These are phyloP conservation scores for Yamadazyma kitorensis DNA, from an alignment of 805 yeast species.

Conservation along the genomic window DNA sequence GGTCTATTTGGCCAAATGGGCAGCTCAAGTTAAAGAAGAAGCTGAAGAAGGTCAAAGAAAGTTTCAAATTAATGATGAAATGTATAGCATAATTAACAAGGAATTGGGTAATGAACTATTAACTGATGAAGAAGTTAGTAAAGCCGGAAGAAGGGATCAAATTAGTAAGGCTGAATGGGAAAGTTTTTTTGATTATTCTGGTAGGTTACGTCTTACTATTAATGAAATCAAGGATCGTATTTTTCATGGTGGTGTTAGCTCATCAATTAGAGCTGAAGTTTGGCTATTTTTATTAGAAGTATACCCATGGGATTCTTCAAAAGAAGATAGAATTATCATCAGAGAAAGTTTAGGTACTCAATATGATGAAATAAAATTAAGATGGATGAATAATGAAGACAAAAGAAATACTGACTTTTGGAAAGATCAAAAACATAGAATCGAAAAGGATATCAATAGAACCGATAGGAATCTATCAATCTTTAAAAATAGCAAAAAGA, in stretches of 20 bases:
- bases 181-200: constrained; percentile 75
- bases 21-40: constrained; percentile 87
- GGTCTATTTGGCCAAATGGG: constrained; percentile 94
- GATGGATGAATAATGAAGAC: constrained; percentile 63
- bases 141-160: constrained; percentile 63
- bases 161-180: constrained; percentile 78
- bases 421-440: constrained; percentile 85
- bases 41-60: constrained; percentile 61
- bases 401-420: constrained; percentile 60
- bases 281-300: constrained; percentile 86
- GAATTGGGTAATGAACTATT: constrained; percentile 62
- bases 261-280: constrained; percentile 60
- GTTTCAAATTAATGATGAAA: constrained; percentile 54
- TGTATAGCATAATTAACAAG: constrained; percentile 52
- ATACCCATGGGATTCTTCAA: constrained; percentile 84
- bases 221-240: constrained; percentile 77
- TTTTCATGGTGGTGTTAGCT: constrained; percentile 84
- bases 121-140: constrained; percentile 57
- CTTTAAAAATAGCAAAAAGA: constrained; percentile 45
- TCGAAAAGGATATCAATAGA: constrained; percentile 89
- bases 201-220: constrained; percentile 69
- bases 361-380: constrained; percentile 61
- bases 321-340: constrained; percentile 62
- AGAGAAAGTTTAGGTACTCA: constrained; percentile 53
- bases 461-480: constrained; percentile 79